Evolutionary conservation across 2,329 filamentous ascomycete species (phyloP).

Genomic region (Ilyonectria robusta): DNA sequence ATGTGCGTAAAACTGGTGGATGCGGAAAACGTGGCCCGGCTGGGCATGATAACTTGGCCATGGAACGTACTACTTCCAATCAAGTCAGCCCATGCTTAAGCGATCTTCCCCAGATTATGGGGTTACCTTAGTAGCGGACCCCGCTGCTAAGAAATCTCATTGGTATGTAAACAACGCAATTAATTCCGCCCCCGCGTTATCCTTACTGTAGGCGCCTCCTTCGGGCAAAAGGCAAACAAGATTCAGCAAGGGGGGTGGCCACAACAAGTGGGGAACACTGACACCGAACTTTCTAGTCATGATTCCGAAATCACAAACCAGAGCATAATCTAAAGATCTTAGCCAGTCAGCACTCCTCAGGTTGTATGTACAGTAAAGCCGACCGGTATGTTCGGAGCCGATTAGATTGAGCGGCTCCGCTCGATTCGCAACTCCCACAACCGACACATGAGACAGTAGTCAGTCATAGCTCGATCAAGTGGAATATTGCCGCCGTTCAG

Average conservation of each 20-base stretch:
- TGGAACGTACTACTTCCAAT: background rate
- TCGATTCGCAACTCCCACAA: too few species aligned
- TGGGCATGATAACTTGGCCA: background rate
- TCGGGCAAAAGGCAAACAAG: background rate
- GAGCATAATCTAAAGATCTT: too few species aligned
- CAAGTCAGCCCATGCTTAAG: background rate
- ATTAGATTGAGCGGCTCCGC: too few species aligned
- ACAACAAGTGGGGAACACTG: background rate
- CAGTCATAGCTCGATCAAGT: too few species aligned
- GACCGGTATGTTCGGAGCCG: background rate
- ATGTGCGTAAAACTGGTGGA: too few species aligned
- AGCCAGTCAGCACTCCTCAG: background rate
- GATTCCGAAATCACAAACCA: background rate
- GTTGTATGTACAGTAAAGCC: background rate
- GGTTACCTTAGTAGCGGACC: background rate
- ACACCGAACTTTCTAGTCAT: background rate
- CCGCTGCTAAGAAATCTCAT: too few species aligned
- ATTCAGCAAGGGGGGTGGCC: background rate
- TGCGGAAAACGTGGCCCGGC: background rate
- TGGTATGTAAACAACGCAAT: background rate
- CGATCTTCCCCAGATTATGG: conserved; percentile 3
- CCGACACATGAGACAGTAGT: too few species aligned
- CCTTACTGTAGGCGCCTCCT: background rate
- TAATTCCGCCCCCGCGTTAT: background rate
- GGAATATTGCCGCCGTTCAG: too few species aligned